Conservation (phyloP, 768 basidiomycete species). For the Russula sp. region DNA sequence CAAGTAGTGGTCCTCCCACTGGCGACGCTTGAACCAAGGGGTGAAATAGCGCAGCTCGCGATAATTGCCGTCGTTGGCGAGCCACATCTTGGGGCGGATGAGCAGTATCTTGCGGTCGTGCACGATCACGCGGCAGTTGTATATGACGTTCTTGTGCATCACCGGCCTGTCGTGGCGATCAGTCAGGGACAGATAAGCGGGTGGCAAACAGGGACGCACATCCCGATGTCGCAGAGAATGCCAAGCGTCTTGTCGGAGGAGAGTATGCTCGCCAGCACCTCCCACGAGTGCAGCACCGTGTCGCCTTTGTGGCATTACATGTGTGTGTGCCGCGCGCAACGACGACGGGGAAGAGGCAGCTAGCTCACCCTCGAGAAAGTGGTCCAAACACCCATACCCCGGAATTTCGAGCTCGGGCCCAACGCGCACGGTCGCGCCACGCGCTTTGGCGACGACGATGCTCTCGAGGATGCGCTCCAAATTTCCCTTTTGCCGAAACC, state of each 20-base stretch:
- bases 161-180: conserved; percentile 63
- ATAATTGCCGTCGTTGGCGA: conserved; percentile 98
- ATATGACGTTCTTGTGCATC: conserved; percentile 95
- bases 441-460: conserved; percentile 80
- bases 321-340: too few relatives aligned
- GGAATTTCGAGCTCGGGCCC: conserved; percentile 97
- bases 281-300: conserved; percentile 95
- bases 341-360: too few relatives aligned
- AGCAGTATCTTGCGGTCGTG: conserved; percentile 82
- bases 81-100: conserved; percentile 99
- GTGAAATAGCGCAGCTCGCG: conserved; percentile 80
- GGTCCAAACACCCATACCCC: conserved; percentile 96
- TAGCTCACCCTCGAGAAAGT: conserved; percentile 84
- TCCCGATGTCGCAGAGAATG: conserved; percentile 96
- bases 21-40: conserved; percentile 86
- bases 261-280: conserved; percentile 89
- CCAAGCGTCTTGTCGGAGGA: conserved; percentile 67
- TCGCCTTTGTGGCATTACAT: conserved; percentile 56
- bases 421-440: conserved; percentile 86
- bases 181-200: too few relatives aligned
- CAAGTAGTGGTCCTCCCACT: conserved; percentile 88
- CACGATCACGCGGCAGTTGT: conserved; percentile 92
- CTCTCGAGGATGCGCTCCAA: conserved; percentile 85
- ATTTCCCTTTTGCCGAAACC: conserved; percentile 62
- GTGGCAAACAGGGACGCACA: conserved; percentile 41